Conservation (phyloP, 305 asterid species). For the Solanum hybrid region DNA sequence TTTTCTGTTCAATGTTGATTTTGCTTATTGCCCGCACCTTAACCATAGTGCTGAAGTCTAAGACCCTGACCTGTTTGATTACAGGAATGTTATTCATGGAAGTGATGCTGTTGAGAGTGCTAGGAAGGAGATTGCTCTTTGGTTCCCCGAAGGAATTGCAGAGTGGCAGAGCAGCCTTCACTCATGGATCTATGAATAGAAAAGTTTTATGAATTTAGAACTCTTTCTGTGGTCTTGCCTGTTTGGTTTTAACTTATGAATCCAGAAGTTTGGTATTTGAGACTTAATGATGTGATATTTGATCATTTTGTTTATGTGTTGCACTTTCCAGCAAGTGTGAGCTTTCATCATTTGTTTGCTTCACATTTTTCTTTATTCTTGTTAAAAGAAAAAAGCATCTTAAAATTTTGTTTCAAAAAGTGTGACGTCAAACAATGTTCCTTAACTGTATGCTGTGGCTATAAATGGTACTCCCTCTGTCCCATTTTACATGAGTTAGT, state of each 20-base stretch:
- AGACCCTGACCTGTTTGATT: background rate
- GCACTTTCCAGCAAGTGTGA: background rate
- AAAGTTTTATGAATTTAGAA: background rate
- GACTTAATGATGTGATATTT: background rate
- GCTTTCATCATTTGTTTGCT: background rate
- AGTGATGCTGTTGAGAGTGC: slow-evolving; percentile 88
- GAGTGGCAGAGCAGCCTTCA: slow-evolving; percentile 83
- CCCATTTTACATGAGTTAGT: too few relatives aligned
- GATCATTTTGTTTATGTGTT: background rate
- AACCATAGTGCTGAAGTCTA: background rate
- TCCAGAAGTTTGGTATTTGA: background rate
- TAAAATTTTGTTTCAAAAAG: background rate
- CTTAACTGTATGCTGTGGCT: background rate
- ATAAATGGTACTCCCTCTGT: background rate
- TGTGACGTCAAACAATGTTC: background rate
- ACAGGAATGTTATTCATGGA: slow-evolving; percentile 87
- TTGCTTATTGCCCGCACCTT: background rate
- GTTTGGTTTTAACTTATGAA: background rate
- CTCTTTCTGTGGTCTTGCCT: background rate
- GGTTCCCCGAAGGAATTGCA: slow-evolving; percentile 81
- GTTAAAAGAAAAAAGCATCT: background rate
- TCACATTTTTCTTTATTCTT: background rate
- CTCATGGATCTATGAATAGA: slow-evolving; percentile 69
- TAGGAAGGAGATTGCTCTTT: slow-evolving; percentile 78
- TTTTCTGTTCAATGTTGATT: background rate